These are phyloP conservation scores for Hanseniaspora lachancei DNA, from an alignment of 805 yeast genomes.

Conservation along the genomic window DNA sequence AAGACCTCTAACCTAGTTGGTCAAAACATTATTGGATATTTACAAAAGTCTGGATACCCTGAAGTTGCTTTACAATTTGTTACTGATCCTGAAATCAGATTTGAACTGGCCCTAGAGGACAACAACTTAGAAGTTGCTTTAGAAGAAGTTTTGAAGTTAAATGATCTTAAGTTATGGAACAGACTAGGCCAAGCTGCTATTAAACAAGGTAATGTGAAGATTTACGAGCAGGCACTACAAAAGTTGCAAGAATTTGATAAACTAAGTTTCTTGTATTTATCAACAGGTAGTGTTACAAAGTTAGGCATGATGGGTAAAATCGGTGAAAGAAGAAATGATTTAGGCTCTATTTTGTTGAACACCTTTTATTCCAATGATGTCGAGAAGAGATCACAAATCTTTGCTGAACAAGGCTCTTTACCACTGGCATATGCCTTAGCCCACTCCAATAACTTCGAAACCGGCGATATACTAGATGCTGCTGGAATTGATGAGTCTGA, in stretches of 20 bases:
- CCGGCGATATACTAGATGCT: slow-evolving; percentile 55
- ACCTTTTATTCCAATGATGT: slow-evolving; percentile 64
- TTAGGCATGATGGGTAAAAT: slow-evolving; percentile 74
- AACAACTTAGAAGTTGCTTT: slow-evolving; percentile 80
- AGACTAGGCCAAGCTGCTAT: slow-evolving; percentile 75
- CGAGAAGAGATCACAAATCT: slow-evolving; percentile 59
- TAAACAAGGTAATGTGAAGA: slow-evolving; percentile 71
- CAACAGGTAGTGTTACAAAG: slow-evolving; percentile 67
- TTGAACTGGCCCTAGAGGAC: slow-evolving; percentile 89
- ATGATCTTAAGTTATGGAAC: slow-evolving; percentile 61
- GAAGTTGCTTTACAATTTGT: slow-evolving; percentile 96
- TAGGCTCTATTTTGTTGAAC: slow-evolving; percentile 68
- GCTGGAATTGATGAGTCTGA: slow-evolving; percentile 54
- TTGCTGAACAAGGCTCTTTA: slow-evolving; percentile 63
- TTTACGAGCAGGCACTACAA: slow-evolving; percentile 81
- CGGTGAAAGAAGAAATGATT: slow-evolving; percentile 78
- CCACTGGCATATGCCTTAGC: slow-evolving; percentile 92
- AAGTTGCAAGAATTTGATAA: slow-evolving; percentile 76
- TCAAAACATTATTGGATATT: slow-evolving; percentile 87
- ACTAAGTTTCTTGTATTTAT: slow-evolving; percentile 73
- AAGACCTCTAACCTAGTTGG: slow-evolving; percentile 86
- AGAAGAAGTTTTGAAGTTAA: slow-evolving; percentile 69
- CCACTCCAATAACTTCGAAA: slow-evolving; percentile 69
- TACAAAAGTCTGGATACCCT: slow-evolving; percentile 91
- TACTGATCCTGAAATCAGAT: slow-evolving; percentile 88